Base-by-base conservation (phyloP, 768 basidiomycete genomes). In the Heimioporus sp. region DNA sequence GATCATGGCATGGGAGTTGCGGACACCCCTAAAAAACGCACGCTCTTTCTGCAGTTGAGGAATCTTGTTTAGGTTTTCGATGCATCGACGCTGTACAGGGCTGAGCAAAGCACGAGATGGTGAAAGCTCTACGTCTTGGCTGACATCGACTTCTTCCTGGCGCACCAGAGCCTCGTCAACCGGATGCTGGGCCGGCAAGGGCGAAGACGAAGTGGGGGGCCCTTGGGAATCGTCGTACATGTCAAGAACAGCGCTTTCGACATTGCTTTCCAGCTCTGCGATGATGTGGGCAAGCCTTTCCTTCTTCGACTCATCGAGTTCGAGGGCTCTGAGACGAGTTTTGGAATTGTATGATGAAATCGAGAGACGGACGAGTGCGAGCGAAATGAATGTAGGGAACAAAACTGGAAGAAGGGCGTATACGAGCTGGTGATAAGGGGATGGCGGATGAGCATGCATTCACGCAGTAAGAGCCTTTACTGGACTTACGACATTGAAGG, bases 1-100 rank as follows among this genome's bases (percentile, higher is more conserved):
- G 55, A 93, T 86, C 51, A 80, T 73, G 5, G 78, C 87, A 68
- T 93, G 90, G 24, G 87, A 72, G 60, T 91, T 91, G 36, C 69
- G 62, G 20, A 83, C 75, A 2, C 70, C 69, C 17, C 74, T 69
- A 57, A 92, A 83, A 62, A 81, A 90, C 17, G 80, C 86, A 17
- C 80, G 65, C 57, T 87, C 79, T 69, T 92, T 92, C 72, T 82
- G 77, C 43, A 92, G 63, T 30, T 73, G 68, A 0, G 88, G 87
- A 11, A 92, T 76, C 39, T 72, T 73, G 66, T 92, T 92, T 36
- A 93, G 72, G 65, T 74, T 78, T 7, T 68, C 69, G 6, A 80
- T 80, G 32, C 87, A 82, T 51, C 70, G 73, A 15, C 67, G 75
- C 62, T 93, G 90, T 11, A 76, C 62, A 2, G 79, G 72, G 16